phyloP scores from a whole-genome alignment of 2,329 filamentous ascomycete genomes.

The Aspergillus unguis region DNA sequence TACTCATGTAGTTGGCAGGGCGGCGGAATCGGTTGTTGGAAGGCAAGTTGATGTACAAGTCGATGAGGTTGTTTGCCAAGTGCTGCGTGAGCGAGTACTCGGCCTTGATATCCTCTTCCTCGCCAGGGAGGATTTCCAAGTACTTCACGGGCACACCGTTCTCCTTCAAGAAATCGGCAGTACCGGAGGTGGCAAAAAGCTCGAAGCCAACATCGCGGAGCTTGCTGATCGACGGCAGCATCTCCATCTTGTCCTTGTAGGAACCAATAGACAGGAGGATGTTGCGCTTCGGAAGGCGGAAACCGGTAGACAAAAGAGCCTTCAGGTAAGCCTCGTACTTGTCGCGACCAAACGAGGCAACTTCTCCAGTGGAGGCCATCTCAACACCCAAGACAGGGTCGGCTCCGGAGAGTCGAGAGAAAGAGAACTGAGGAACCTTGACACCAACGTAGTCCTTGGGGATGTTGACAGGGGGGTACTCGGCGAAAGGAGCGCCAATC shows the following conservation, averaged over 20 bases:
- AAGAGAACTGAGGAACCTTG: constrained; percentile 98
- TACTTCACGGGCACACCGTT: constrained; percentile 91
- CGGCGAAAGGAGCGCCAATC: constrained; percentile 74
- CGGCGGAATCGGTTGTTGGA: constrained; percentile 96
- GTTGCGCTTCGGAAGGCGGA: constrained; percentile 93
- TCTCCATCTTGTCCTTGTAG: constrained; percentile 97
- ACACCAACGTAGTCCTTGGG: constrained; percentile 84
- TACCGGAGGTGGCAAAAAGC: constrained; percentile 92
- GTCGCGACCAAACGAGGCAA: constrained; percentile 91
- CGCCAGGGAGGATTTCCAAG: constrained; percentile 76
- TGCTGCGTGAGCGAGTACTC: constrained; percentile 98
- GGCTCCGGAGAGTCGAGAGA: constrained; percentile 92
- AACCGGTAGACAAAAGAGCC: constrained; percentile 90
- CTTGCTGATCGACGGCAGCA: constrained; percentile 88
- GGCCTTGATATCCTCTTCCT: constrained; percentile 80
- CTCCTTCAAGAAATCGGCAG: constrained; percentile 92
- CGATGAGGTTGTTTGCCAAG: constrained; percentile 95
- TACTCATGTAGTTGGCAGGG: constrained; percentile 97
- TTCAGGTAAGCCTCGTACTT: constrained; percentile 99
- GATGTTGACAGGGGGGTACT: constrained; percentile 75
- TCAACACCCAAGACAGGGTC: constrained; percentile 96
- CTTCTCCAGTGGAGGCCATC: constrained; percentile 98
- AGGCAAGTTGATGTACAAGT: constrained; percentile 98
- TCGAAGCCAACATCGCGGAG: constrained; percentile 90
- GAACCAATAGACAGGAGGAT: constrained; percentile 92